Base-by-base conservation (phyloP, 768 basidiomycete genomes). In the Boletus rubescentipes region DNA sequence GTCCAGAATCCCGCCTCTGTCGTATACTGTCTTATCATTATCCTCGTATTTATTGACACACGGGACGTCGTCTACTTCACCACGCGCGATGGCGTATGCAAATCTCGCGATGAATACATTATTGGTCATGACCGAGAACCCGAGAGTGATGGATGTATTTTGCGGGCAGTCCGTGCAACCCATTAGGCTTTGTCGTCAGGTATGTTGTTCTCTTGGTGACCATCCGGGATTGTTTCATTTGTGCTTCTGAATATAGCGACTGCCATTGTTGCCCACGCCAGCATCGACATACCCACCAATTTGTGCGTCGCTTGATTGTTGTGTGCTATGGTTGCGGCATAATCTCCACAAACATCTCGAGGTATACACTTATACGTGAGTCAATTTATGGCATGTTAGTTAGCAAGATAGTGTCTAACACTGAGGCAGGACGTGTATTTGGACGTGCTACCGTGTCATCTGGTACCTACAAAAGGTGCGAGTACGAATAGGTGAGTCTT, bases 21-120 rank as follows among this genome's bases (percentile, higher is more conserved):
- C 77, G 2, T 73, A 77, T 58, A 79, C 78, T 11, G 64, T 85
- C 11, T 61, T 88, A 42, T 79, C 82, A 5, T 64, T 87, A 48
- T 79, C 83, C 2, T 87, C 86, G 0, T 88, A 88, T 69, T 61
- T 88, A 44, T 68, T 87, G 49, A 79, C 84, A 2, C 87, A 89
- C 63, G 86, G 86, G 12, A 80, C 84, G 11, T 85, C 87, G 5
- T 72, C 79, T 1, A 75, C 77, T 2, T 82, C 84, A 14, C 70
- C 80, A 6, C 79, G 86, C 20, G 79, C 84, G 16, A 73, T 81
- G 39, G 79, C 80, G 3, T 89, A 89, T 65, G 85, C 84, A 1
- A 78, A 77, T 62, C 72, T 88, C 1, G 72, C 78, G 16, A 71
- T 87, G 60, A 78, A 80, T 49, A 77, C 77, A 15, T 60, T 88